phyloP scores from a whole-genome alignment of 805 yeast species.

The Candida montana region DNA sequence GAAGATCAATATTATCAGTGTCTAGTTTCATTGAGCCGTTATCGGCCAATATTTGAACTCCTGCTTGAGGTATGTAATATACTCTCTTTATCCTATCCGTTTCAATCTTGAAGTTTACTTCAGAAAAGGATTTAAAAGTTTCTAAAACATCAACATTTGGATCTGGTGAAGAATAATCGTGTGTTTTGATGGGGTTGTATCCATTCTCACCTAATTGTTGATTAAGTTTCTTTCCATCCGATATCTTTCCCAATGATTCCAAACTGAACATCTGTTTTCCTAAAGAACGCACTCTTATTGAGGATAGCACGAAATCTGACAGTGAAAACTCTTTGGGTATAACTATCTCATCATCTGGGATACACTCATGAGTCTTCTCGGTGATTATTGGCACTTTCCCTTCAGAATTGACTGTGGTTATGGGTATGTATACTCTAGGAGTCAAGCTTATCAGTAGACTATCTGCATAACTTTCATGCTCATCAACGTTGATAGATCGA shows the following conservation, averaged over 20 bases:
- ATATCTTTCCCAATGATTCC: not conserved
- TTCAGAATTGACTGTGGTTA: not conserved
- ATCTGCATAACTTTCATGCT: constrained; percentile 1
- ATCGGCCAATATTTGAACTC: not conserved
- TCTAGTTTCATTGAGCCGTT: not conserved
- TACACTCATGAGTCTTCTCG: not conserved
- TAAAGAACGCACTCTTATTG: not conserved
- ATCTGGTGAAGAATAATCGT: not conserved
- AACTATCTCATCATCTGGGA: not conserved
- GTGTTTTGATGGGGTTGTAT: not conserved
- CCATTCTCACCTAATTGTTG: not conserved
- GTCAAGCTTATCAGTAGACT: not conserved
- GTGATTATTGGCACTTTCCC: not conserved
- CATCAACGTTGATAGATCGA: not conserved
- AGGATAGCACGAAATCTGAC: constrained; percentile 1
- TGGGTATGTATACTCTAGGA: not conserved
- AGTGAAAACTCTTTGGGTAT: not conserved
- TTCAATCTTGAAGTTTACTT: not conserved
- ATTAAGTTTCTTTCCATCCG: not conserved
- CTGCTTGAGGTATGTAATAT: not conserved
- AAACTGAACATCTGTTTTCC: not conserved
- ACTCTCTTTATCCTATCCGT: not conserved
- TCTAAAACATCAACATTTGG: not conserved
- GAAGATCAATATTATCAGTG: not conserved
- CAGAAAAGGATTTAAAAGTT: not conserved